Conservation (phyloP, 164 flowering plant genomes). For the Dillenia suffruticosa region DNA sequence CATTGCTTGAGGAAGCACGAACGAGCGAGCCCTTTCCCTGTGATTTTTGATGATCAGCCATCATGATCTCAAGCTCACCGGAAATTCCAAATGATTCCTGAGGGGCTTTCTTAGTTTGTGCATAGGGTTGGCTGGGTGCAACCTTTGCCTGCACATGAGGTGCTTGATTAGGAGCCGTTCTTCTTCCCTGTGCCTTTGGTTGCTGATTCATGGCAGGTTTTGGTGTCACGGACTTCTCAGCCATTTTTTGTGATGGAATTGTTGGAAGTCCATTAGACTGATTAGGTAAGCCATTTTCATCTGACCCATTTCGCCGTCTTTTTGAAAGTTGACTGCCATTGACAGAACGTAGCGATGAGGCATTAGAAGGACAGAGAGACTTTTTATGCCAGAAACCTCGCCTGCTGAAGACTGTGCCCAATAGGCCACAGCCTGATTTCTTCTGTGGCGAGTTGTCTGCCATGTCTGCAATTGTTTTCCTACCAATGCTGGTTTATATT, state of each 20-base stretch:
- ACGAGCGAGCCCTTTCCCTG: conserved; percentile 42
- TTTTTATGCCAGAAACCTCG: conserved; percentile 42
- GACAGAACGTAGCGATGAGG: conserved; percentile 31
- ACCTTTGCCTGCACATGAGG: conserved; percentile 10
- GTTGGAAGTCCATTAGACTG: conserved; percentile 3
- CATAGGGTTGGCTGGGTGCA: conserved; percentile 20
- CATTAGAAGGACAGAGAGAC: conserved; percentile 22
- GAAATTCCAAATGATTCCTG: conserved; percentile 48
- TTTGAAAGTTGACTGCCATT: conserved; percentile 25
- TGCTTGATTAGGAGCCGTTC: conserved; percentile 8
- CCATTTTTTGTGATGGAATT: conserved; percentile 4
- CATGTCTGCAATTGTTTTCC: conserved; percentile 17
- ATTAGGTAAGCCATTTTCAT: conserved; percentile 23
- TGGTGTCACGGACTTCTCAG: conserved; percentile 20
- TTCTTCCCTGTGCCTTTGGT: conserved; percentile 6
- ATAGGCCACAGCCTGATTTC: conserved; percentile 63
- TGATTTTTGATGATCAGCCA: conserved; percentile 49
- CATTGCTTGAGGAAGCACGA: conserved; percentile 80
- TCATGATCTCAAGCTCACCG: conserved; percentile 76
- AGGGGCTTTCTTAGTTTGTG: conserved; percentile 36
- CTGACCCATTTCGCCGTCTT: conserved; percentile 35
- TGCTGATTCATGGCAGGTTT: conserved; percentile 7
- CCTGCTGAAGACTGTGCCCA: conserved; percentile 48
- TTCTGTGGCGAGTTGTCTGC: conserved; percentile 34
- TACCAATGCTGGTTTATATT: neutral